phyloP scores from a whole-genome alignment of 2,329 filamentous ascomycete species.

The Colletotrichum camelliae region DNA sequence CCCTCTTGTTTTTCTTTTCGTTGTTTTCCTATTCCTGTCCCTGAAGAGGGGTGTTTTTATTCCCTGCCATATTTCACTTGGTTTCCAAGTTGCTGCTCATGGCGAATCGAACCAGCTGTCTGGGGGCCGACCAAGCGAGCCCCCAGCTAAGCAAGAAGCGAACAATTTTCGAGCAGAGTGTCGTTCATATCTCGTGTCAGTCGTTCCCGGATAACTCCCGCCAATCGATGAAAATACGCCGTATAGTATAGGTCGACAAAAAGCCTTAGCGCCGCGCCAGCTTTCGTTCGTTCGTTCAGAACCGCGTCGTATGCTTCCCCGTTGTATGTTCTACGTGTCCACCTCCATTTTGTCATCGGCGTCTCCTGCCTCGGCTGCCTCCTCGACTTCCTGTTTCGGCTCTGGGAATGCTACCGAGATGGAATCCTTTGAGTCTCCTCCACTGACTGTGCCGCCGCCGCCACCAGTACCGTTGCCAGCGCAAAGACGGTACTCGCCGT shows the following conservation, averaged over 20 bases:
- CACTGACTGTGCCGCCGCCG: not conserved
- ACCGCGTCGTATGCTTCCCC: not conserved
- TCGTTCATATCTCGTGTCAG: conserved; percentile 21
- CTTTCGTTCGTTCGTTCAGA: not conserved
- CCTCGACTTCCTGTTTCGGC: conserved; percentile 10
- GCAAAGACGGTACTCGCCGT: conserved; percentile 62
- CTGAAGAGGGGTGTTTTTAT: not conserved
- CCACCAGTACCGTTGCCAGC: conserved; percentile 41
- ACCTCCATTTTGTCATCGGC: conserved; percentile 1
- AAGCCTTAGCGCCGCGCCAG: conserved; percentile 4
- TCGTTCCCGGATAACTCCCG: conserved; percentile 14
- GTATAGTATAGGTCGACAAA: conserved; percentile 13
- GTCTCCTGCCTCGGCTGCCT: not conserved
- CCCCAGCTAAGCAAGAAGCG: not conserved
- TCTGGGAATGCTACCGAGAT: conserved; percentile 21
- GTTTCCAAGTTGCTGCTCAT: not conserved
- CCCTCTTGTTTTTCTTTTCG: not conserved
- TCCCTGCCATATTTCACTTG: not conserved
- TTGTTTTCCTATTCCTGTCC: not conserved
- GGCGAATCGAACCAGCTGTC: not conserved
- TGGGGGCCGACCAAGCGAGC: not conserved
- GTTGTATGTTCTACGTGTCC: not conserved
- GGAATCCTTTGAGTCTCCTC: conserved; percentile 23
- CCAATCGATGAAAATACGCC: conserved; percentile 3
- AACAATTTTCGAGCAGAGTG: not conserved